Conservation (phyloP, 2,329 filamentous ascomycete genomes). For the Mycosphaerella sp. region DNA sequence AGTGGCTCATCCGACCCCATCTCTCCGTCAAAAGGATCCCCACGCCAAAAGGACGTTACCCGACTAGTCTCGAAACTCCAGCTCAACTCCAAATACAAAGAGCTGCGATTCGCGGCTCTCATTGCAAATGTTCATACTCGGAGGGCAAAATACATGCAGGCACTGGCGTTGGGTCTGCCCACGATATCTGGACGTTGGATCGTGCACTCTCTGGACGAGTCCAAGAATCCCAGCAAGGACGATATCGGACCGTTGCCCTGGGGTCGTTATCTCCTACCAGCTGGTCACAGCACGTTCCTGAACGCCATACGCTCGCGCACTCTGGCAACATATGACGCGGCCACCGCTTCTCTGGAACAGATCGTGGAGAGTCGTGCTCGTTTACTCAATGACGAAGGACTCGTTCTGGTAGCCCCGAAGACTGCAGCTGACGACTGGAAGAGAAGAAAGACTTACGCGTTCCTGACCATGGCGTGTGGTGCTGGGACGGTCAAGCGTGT, state of each 20-base stretch:
- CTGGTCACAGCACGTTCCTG: constrained; percentile 71
- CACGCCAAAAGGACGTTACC: constrained; percentile 3
- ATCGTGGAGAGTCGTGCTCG: constrained; percentile 46
- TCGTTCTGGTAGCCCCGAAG: constrained; percentile 63
- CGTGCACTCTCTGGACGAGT: constrained; percentile 55
- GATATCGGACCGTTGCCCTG: constrained; percentile 60
- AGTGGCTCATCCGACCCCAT: constrained; percentile 19
- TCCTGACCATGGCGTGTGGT: constrained; percentile 72
- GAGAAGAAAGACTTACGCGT: constrained; percentile 65
- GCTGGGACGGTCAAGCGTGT: constrained; percentile 61
- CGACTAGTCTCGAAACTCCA: constrained; percentile 18
- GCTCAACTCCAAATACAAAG: constrained; percentile 48
- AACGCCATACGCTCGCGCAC: constrained; percentile 69
- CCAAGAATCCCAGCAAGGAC: constrained; percentile 15
- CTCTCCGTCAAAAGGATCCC: constrained; percentile 23
- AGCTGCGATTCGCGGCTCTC: constrained; percentile 70
- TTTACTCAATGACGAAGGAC: constrained; percentile 51
- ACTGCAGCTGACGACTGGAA: constrained; percentile 51
- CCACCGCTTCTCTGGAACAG: constrained; percentile 50
- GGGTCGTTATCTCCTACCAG: constrained; percentile 74
- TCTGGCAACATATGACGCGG: constrained; percentile 54
- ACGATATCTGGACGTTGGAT: constrained; percentile 82
- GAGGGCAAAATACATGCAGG: constrained; percentile 89
- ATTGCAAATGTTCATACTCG: constrained; percentile 82
- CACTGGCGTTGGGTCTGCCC: constrained; percentile 79